Evolutionary conservation across 495 filamentous ascomycete genomes (phyloP).

Genomic region (Penicillium macrosclerotiorum): DNA sequence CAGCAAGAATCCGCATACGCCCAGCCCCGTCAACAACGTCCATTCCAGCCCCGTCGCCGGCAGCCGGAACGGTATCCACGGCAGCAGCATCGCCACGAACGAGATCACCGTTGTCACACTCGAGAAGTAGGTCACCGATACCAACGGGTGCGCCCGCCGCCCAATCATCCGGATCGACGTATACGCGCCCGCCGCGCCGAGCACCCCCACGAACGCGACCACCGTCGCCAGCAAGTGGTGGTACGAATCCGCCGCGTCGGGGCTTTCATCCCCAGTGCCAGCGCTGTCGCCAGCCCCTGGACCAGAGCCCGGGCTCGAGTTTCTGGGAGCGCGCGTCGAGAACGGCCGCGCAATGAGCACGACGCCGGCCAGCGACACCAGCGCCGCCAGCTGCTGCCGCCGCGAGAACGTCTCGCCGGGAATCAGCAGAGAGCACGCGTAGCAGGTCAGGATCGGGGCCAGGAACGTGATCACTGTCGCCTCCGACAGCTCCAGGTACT

Average conservation of each 20-base stretch:
- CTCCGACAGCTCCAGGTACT: conserved; percentile 85
- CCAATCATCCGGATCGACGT: conserved; percentile 85
- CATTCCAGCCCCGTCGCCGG: conserved; percentile 65
- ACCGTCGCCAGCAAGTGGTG: conserved; percentile 74
- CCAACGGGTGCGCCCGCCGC: conserved; percentile 75
- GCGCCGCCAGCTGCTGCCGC: conserved; percentile 70
- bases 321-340: too few species aligned
- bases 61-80: conserved; percentile 59
- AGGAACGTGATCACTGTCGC: conserved; percentile 94
- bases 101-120: conserved; percentile 67
- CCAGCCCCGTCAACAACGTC: conserved; percentile 66
- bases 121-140: conserved; percentile 86
- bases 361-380: conserved; percentile 77
- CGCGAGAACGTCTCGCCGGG: conserved; percentile 74
- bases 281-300: too few species aligned
- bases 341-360: conserved; percentile 80
- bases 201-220: conserved; percentile 73
- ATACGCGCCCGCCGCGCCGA: conserved; percentile 75
- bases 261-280: conserved; percentile 15
- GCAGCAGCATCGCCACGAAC: conserved; percentile 54
- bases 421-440: conserved; percentile 73
- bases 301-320: too few species aligned
- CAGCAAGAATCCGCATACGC: conserved; percentile 76
- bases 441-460: conserved; percentile 77
- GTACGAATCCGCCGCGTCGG: conserved; percentile 37